Evolutionary conservation across 1,139 yeast genomes (phyloP).

Genomic region (Yamadazyma mexicana): DNA sequence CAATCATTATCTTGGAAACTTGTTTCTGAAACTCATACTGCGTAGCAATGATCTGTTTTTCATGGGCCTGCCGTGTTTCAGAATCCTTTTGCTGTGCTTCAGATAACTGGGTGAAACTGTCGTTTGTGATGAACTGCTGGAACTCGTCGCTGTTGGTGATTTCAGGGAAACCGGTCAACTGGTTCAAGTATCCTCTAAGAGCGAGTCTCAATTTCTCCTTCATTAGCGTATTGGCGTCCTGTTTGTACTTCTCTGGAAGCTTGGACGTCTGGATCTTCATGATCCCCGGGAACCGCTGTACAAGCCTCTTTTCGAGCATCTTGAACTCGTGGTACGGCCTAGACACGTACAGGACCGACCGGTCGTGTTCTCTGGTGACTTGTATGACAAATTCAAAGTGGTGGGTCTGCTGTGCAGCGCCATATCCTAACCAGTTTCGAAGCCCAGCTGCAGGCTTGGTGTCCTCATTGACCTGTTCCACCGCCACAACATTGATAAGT

Average conservation of each 20-base stretch:
- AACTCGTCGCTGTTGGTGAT: conserved; percentile 54
- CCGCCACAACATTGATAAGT: conserved; percentile 67
- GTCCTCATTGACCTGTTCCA: conserved; percentile 24
- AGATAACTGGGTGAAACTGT: conserved; percentile 26
- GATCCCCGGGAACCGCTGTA: conserved; percentile 57
- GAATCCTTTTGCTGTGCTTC: conserved; percentile 54
- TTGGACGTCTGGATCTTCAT: conserved; percentile 53
- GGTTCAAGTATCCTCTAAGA: conserved; percentile 66
- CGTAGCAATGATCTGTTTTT: conserved; percentile 57
- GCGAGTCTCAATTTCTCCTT: conserved; percentile 74
- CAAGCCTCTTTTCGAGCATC: conserved; percentile 41
- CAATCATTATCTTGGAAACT: conserved; percentile 45
- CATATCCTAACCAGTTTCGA: conserved; percentile 7
- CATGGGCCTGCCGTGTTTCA: conserved; percentile 57
- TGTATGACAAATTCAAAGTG: conserved; percentile 48
- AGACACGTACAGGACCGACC: conserved; percentile 45
- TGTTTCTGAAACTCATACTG: conserved; percentile 74
- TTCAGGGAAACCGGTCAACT: conserved; percentile 53
- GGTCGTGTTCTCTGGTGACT: conserved; percentile 24
- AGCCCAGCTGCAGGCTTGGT: neutral
- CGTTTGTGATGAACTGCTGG: conserved; percentile 49
- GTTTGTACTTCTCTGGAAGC: conserved; percentile 53
- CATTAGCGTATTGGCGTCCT: conserved; percentile 23
- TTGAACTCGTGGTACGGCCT: conserved; percentile 70
- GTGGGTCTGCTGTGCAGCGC: conserved; percentile 15